Evolutionary conservation across 208 protist species (phyloP), one percentile per base, ranked within the genome.

Genomic region (Trypanosoma mega): DNA sequence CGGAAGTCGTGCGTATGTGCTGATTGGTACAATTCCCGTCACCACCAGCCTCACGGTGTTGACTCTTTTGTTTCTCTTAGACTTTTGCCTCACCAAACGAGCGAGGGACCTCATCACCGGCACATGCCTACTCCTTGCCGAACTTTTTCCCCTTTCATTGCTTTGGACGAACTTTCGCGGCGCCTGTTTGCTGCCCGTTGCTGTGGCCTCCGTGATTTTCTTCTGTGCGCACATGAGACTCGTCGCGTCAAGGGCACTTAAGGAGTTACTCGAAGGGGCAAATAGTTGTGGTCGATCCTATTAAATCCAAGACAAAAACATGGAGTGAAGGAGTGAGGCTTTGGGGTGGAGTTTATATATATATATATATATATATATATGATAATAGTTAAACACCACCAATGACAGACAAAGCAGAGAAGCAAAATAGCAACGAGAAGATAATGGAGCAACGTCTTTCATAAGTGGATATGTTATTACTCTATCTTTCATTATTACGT

Each of bases 101-200:
- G 47, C 53, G 36, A 82, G 76, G 52, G 80, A 93, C 51, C 34
- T 90, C 33, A 59, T 72, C 9, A 82, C 81, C n/a, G 73, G 72
- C 43, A 8, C 69, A 12, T 88, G 78, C 39, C 68, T 90, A 8
- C 74, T 83, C 24, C 60, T 78, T 27, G 76, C 78, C 0, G 64
- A 67, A 48, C 54, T 93, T 8, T 93, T 80, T 70, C 87, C 87
- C 11, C 37, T 85, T 4, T 87, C 73, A 3, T 59, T 90, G 11
- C 39, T 89, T 27, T 51, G 73, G 53, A 72, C 34, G 59, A 76
- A 89, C 26, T 89, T 89, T 37, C 69, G 83, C 12, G 87, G 87
- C 0, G 74, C 76, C 31, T 78, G 59, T 39, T 33, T 88, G 33
- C 64, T 90, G 12, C 83, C 87, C 0, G 71, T 89, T 7, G 78